Percentiles rank a stretch among this genome's conserved stretches.
Conservation (phyloP, 257 asterid species). For the Solanum appendiculatum region DNA sequence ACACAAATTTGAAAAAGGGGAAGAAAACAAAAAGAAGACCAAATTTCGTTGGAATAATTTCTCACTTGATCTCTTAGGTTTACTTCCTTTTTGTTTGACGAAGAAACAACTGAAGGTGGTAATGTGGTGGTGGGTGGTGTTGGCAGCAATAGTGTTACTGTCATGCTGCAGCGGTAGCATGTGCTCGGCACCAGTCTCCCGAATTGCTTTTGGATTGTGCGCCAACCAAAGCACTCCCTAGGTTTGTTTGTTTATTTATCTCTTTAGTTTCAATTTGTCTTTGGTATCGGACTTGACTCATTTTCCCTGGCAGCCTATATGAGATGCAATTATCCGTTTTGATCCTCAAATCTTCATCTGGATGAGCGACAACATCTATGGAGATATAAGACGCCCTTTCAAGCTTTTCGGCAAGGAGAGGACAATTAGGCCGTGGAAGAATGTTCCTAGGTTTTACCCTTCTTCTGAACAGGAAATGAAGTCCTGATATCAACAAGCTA, state of each 20-base stretch:
- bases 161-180: not conserved
- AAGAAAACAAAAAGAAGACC: no score
- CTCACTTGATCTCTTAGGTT: not conserved
- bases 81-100: no score
- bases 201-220: conserved; percentile 28
- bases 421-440: conserved; percentile 28
- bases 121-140: not conserved
- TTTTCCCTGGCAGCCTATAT: conserved; percentile 10
- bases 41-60: no score
- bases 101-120: not conserved
- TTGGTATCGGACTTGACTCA: no score
- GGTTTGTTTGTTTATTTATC: not conserved
- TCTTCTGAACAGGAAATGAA: conserved; percentile 15
- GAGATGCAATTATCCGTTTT: conserved; percentile 13
- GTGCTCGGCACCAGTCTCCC: not conserved
- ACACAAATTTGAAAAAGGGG: no score
- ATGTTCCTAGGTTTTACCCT: conserved; percentile 18
- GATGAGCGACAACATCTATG: conserved; percentile 27
- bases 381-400: conserved; percentile 17
- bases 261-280: not conserved
- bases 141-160: not conserved
- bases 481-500: conserved; percentile 4
- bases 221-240: conserved; percentile 24
- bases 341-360: conserved; percentile 23
- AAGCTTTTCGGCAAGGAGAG: conserved; percentile 20